These are phyloP conservation scores for Abelmoschus esculentus DNA, from an alignment of 345 rosid species.

Conservation along the genomic window DNA sequence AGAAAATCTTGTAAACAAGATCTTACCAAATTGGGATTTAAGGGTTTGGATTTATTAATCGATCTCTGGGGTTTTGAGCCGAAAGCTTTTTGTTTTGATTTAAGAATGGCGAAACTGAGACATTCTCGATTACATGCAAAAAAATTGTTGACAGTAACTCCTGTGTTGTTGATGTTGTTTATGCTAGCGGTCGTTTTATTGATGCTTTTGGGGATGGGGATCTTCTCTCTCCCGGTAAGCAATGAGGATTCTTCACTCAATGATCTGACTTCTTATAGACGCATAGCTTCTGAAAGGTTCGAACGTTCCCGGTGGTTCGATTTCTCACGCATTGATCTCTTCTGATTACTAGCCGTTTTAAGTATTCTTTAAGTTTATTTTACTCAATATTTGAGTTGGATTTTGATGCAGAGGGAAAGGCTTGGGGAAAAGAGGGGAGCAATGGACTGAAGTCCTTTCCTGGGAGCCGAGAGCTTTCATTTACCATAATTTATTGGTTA, in stretches of 20 bases:
- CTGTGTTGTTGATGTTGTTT: constrained; percentile 51
- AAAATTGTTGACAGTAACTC: constrained; percentile 53
- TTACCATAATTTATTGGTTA: constrained; percentile 81
- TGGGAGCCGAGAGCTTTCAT: constrained; percentile 92
- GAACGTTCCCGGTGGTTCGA: not conserved
- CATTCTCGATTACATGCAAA: constrained; percentile 48
- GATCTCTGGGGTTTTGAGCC: constrained; percentile 19
- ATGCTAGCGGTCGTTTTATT: constrained; percentile 59
- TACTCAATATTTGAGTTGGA: not conserved
- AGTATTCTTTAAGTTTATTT: not conserved
- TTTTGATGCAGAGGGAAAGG: constrained; percentile 37
- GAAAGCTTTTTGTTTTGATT: not conserved
- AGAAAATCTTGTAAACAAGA: not conserved
- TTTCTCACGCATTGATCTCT: not conserved
- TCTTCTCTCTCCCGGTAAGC: constrained; percentile 55
- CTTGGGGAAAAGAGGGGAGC: constrained; percentile 56
- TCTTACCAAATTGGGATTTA: not conserved
- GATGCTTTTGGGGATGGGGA: constrained; percentile 64
- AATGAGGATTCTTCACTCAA: constrained; percentile 37
- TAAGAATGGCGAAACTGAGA: constrained; percentile 58
- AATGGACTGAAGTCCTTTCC: constrained; percentile 82
- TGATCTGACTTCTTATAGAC: constrained; percentile 48
- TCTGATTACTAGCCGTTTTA: not conserved
- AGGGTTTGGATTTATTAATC: not conserved
- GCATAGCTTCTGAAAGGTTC: constrained; percentile 53